phyloP scores from a whole-genome alignment of 805 yeast genomes.

The Candida alai region DNA sequence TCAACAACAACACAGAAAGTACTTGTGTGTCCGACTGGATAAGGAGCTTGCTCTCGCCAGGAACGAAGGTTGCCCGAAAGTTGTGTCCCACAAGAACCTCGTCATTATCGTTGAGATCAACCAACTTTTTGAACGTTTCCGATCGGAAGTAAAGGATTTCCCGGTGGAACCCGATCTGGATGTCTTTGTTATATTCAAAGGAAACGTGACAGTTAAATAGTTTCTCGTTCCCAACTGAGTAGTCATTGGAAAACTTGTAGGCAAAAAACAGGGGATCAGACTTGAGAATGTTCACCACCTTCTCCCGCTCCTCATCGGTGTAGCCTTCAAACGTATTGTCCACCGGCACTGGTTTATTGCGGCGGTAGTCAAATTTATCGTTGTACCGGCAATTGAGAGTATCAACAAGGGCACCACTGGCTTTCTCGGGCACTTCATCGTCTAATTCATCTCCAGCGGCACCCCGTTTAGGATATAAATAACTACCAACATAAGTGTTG shows the following conservation, averaged over 20 bases:
- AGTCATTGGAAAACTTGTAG: conserved; percentile 5
- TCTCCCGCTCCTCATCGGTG: conserved; percentile 4
- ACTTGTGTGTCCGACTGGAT: conserved; percentile 24
- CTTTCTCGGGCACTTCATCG: conserved; percentile 10
- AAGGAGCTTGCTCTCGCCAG: conserved; percentile 11
- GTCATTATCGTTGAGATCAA: conserved; percentile 17
- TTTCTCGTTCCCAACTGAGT: conserved; percentile 18
- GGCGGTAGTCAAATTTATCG: conserved; percentile 13
- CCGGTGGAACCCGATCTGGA: conserved; percentile 34
- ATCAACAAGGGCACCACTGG: conserved; percentile 16
- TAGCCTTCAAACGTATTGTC: conserved; percentile 16
- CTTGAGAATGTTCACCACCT: conserved; percentile 8
- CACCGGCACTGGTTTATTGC: conserved; percentile 12
- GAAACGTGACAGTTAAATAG: conserved; percentile 34
- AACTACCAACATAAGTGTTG: conserved; percentile 27
- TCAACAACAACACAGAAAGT: conserved; percentile 36
- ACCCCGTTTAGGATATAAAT: conserved; percentile 19
- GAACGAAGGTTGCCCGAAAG: conserved; percentile 21
- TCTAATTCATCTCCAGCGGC: conserved; percentile 15
- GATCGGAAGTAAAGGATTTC: conserved; percentile 30
- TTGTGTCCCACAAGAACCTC: conserved; percentile 21
- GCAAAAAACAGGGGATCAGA: conserved; percentile 8
- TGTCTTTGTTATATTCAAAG: conserved; percentile 15
- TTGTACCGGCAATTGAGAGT: conserved; percentile 11
- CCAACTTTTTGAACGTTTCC: conserved; percentile 19